These are phyloP conservation scores for Rutstroemia sp. DNA, from an alignment of 2,329 filamentous ascomycete species.

Conservation along the genomic window DNA sequence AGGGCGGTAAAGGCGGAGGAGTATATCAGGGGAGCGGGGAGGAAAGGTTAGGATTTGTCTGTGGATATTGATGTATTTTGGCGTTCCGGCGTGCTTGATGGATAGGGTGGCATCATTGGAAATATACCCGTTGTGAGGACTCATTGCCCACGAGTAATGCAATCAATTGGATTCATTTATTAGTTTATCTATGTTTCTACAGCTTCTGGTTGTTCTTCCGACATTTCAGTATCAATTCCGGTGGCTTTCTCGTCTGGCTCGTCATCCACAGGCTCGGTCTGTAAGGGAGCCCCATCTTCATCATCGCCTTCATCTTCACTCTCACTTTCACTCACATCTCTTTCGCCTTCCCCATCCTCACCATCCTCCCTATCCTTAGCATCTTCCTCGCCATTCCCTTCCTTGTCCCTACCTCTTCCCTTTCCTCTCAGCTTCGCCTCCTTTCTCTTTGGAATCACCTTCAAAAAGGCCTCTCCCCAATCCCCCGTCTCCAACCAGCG, in stretches of 20 bases:
- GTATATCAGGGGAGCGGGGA: slow-evolving; percentile 23
- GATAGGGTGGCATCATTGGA: slow-evolving; percentile 1
- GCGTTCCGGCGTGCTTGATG: not conserved
- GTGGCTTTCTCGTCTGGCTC: not conserved
- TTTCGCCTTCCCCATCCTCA: not conserved
- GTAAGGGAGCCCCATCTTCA: not conserved
- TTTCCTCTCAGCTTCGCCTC: slow-evolving; percentile 57
- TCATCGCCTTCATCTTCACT: not conserved
- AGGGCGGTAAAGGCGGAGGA: slow-evolving; percentile 47
- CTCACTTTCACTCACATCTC: no score
- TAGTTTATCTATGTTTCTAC: not conserved
- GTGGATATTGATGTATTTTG: not conserved
- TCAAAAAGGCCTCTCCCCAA: slow-evolving; percentile 84
- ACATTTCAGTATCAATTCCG: not conserved
- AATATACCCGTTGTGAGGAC: not conserved
- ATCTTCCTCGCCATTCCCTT: slow-evolving; percentile 1
- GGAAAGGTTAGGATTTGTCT: not conserved
- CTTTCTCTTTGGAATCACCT: slow-evolving; percentile 86
- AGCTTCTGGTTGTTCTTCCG: not conserved
- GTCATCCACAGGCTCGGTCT: not conserved
- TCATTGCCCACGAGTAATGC: not conserved
- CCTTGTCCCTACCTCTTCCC: slow-evolving; percentile 22
- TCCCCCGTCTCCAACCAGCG: slow-evolving; percentile 84
- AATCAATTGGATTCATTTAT: no score
- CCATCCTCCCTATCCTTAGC: not conserved